Base-by-base conservation (phyloP, 2,329 filamentous ascomycete genomes). In the Fusarium oxysporum region DNA sequence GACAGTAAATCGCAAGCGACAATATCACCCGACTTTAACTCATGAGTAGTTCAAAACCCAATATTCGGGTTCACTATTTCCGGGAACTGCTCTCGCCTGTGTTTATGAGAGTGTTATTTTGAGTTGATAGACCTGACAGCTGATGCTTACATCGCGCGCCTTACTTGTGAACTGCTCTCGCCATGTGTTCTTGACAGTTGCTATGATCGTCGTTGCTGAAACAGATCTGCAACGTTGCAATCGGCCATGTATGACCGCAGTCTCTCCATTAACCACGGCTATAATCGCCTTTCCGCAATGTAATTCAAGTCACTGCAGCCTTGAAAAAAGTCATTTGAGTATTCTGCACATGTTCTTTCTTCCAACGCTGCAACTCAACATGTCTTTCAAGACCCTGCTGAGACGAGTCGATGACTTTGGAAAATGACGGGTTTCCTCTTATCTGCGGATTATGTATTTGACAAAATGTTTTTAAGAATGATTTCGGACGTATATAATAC, bases 141-240 rank as follows among this genome's bases (percentile, higher is more conserved):
- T 25, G 25, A 25, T 25, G 25, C 25, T 25, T 25, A 25, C 25
- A 25, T 25, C 25, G 25, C 25, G 5, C 25, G 25, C 25, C 25
- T 25, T 25, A 25, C 25, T 25, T 25, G 25, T 25, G 7, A 8
- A 23, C 5, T 8, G 4, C 12, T 12, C 3, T 9, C n/a, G 8
- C 12, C 28, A 19, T 54, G 23, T 50, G 19, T 25, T 30, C 8
- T 32, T n/a, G 33, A 33, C 16, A 5, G 16, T 23, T 28, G 14
- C 8, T 21, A 17, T 32, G 37, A 62, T 48, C 32, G 25, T 8
- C 19, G 8, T 23, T 38, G 28, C 28, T 63, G 55, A 54, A 43
- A 68, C 65, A 43, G 8, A 14, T 62, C 45, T 62, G 65, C 56
- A 68, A 68, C 65, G 65, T 68, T 68, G 32, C 65, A 62, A 28